Base-by-base conservation (phyloP, 2,329 filamentous ascomycete genomes). In the Monosporascus sp. region DNA sequence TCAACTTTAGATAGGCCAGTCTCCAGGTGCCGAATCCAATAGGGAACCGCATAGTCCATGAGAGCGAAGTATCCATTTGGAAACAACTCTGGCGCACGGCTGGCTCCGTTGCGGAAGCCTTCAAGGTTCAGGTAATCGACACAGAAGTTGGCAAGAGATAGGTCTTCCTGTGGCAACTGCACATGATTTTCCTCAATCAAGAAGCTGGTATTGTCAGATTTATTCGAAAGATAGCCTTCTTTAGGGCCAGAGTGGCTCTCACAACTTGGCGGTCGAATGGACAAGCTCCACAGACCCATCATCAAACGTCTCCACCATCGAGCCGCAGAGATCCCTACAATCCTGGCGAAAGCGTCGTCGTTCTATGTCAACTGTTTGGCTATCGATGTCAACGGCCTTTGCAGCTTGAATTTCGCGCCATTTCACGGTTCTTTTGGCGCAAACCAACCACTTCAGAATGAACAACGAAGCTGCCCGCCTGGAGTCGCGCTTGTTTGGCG, bases 301-400 rank as follows among this genome's bases (percentile, higher is more conserved):
- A 22, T 60, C 52, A 4, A 59, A 43, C 0, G 66, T 51, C 36
- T 69, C 62, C 2, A 74, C 64, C 27, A 31, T 31, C 9, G 9
- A 75, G 58, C 5, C 72, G 71, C 24, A 71, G 11, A 70, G 58
- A 34, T 75, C 69, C 44, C 67, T 62, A 3, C 64, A 55, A 20
- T 60, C 51, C 5, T 59, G 59, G 4, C 56, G 50, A n/a, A 72
- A 60, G 16, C 58, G 56, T 19, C 58, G 50, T 2, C 60, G 55
- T 5, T 31, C 27, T 11, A 31, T 11, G 27, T 31, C 27, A 9
- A 31, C 27, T 31, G 27, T 31, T 31, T 31, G 27, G 27, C 27
- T 31, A 31, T 31, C 27, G 8, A 31, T 31, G 27, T 31, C 27
- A 31, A 31, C 27, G 1, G 27, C 27, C 27, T 31, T 31, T 31